Evolutionary conservation across 352 stramenopile species (phyloP), one percentile per base, ranked within the genome.

Genomic region (Phytophthora pini): DNA sequence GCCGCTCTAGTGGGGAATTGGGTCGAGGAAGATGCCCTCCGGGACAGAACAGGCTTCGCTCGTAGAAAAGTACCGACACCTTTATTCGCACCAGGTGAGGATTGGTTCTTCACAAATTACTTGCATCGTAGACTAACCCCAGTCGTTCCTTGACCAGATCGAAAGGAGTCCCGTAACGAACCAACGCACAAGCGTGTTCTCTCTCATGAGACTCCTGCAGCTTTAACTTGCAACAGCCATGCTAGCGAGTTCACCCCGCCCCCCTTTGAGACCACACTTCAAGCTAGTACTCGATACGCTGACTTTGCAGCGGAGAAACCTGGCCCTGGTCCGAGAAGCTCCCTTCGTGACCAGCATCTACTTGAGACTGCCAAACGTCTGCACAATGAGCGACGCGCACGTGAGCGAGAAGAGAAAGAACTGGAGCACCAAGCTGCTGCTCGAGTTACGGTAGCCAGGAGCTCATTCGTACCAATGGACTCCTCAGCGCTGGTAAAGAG

Each of bases 1-100:
- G 81, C 78, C 12, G 78, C 84, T 44, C 73, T 95, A 17, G 75
- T 93, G 20, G 87, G 87, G 20, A 95, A 95, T 62, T 95, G 87
- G 87, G 83, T 95, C 46, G 85, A 95, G 34, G 87, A 95, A 55
- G 76, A 92, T 20, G 87, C 85, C 2, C 68, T 95, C 38, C 80
- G 83, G 8, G 48, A 68, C 4, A 60, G 52, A 34, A 95, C 87
- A 7, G 87, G 85, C 3, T 87, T 84, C 32, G 74, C 82, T 2
- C 79, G 85, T 9, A 80, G 82, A 34, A 79, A 81, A 45, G 73
- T 92, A 1, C 85, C 85, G 1, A 60, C 63, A 8, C 39, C 65
- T 2, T 24, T 67, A 13, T 76, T 61, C 10, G 66, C 76, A 13
- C 61, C 78, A 70, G 74, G 74, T 79, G 20, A 29, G 15, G n/a